Conservation (phyloP, 768 basidiomycete species). For the Tremella yokohamensis region DNA sequence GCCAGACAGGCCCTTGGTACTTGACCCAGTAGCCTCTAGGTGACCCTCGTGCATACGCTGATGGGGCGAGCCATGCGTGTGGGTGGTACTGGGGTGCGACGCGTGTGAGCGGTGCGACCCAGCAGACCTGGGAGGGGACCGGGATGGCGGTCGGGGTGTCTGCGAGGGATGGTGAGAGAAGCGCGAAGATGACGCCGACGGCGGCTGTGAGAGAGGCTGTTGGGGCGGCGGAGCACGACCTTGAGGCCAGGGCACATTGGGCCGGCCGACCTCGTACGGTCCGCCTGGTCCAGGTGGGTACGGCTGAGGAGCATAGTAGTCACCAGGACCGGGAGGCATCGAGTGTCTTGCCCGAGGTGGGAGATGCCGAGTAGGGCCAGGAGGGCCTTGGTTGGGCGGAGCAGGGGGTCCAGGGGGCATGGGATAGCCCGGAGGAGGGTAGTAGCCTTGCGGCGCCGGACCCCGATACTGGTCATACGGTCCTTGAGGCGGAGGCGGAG, state of each 20-base stretch:
- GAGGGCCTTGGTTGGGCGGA: neutral
- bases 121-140: neutral
- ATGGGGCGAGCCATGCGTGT: neutral
- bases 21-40: neutral
- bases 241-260: neutral
- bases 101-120: too few relatives aligned
- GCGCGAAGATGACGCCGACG: neutral
- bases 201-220: neutral
- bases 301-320: too few relatives aligned
- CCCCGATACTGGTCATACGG: neutral
- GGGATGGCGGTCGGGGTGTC: neutral
- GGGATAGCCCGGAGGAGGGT: neutral
- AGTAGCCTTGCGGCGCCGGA: neutral
- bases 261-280: neutral
- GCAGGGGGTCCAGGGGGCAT: slow-evolving; percentile 4
- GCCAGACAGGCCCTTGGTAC: neutral
- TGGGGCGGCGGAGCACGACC: neutral
- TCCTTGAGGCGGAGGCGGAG: slow-evolving; percentile 8
- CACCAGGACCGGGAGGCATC: neutral
- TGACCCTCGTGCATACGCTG: neutral
- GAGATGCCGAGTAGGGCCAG: neutral
- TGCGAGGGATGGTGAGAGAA: neutral
- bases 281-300: neutral
- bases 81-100: neutral
- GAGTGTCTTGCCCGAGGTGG: slow-evolving; percentile 1